phyloP scores from a whole-genome alignment of 805 yeast genomes.

The Kodamaea kaohsiungensis region DNA sequence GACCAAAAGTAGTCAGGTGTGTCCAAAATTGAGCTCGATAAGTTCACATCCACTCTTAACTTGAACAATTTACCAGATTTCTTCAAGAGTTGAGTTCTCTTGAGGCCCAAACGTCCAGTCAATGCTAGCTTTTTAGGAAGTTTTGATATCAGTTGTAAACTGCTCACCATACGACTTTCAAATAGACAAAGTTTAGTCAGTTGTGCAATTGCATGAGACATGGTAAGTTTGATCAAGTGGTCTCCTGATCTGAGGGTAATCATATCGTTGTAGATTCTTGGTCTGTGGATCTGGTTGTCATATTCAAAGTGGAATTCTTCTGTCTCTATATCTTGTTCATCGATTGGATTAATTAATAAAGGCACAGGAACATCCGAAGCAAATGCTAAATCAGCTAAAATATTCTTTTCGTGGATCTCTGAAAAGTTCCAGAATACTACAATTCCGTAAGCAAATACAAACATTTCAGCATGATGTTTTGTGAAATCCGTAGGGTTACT shows the following conservation, averaged over 20 bases:
- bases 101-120: constrained; percentile 84
- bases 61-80: constrained; percentile 91
- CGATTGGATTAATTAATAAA: constrained; percentile 69
- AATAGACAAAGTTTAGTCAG: constrained; percentile 88
- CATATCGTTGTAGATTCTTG: constrained; percentile 89
- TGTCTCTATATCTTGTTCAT: constrained; percentile 88
- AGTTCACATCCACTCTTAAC: constrained; percentile 87
- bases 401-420: constrained; percentile 88
- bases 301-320: constrained; percentile 84
- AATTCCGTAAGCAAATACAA: constrained; percentile 88
- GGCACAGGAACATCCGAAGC: constrained; percentile 48
- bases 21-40: constrained; percentile 86
- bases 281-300: constrained; percentile 60
- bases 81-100: constrained; percentile 78
- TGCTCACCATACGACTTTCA: constrained; percentile 87
- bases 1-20: constrained; percentile 98
- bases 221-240: constrained; percentile 85
- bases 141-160: constrained; percentile 80
- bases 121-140: constrained; percentile 88
- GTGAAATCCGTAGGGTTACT: constrained; percentile 37
- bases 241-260: constrained; percentile 88
- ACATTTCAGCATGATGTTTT: constrained; percentile 79
- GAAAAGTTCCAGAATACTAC: constrained; percentile 98
- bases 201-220: constrained; percentile 97
- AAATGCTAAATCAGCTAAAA: constrained; percentile 87